These are phyloP conservation scores for Macrotyloma uniflorum DNA, from an alignment of 306 rosid species.

Conservation along the genomic window DNA sequence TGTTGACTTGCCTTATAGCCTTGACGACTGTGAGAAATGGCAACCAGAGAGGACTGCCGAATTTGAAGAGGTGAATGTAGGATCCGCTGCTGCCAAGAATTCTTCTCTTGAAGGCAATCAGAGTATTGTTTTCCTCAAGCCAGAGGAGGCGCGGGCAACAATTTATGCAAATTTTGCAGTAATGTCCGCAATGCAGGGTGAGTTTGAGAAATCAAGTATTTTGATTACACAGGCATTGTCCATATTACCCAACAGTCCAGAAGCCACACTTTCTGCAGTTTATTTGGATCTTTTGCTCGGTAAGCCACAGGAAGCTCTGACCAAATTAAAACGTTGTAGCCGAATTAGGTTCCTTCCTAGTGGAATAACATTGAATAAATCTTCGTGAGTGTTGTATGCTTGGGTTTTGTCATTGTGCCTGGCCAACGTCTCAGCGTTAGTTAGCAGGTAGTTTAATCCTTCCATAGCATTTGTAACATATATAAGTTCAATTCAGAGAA, in stretches of 20 bases:
- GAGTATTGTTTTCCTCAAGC: conserved; percentile 68
- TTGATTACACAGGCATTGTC: conserved; percentile 74
- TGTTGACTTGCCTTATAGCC: conserved; percentile 75
- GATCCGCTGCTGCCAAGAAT: conserved; percentile 56
- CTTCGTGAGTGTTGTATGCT: conserved; percentile 71
- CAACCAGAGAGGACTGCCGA: conserved; percentile 60
- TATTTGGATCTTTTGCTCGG: conserved; percentile 83
- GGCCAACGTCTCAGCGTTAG: conserved; percentile 60
- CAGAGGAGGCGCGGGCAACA: conserved; percentile 85
- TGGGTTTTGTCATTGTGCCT: conserved; percentile 53
- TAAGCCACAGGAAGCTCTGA: conserved; percentile 78
- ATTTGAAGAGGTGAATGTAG: conserved; percentile 73
- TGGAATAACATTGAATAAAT: conserved; percentile 68
- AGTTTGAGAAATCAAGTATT: conserved; percentile 65
- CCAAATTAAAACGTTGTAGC: conserved; percentile 77
- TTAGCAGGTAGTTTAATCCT: conserved; percentile 81
- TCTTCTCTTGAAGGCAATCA: conserved; percentile 50
- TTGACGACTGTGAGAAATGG: conserved; percentile 78
- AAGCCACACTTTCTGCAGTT: conserved; percentile 80
- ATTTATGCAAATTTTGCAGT: conserved; percentile 84
- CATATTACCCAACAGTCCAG: conserved; percentile 71
- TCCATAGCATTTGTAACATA: conserved; percentile 89
- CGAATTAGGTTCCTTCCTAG: conserved; percentile 68
- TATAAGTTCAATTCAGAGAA: conserved; percentile 94
- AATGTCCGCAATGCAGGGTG: conserved; percentile 80